Conservation (phyloP, 805 yeast species). For the Saturnispora hagleri region DNA sequence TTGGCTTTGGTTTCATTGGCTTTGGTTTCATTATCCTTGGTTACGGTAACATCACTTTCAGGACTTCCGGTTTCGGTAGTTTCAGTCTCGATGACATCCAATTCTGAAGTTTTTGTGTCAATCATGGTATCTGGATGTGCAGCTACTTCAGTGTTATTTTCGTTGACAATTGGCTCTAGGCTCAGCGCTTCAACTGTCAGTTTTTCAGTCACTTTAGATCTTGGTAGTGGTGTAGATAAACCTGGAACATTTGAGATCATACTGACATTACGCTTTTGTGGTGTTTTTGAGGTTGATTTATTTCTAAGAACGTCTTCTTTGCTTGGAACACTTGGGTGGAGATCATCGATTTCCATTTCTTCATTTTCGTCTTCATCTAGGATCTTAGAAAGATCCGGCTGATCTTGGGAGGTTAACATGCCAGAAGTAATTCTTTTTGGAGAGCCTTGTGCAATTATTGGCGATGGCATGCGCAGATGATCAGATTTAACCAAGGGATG, state of each 20-base stretch:
- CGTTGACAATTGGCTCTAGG: background rate
- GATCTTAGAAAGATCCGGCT: constrained; percentile 28
- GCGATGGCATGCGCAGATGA: constrained; percentile 22
- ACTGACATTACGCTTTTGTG: constrained; percentile 17
- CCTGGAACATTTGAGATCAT: constrained; percentile 7
- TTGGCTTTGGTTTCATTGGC: background rate
- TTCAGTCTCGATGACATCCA: background rate
- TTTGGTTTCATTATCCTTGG: background rate
- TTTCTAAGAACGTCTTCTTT: constrained; percentile 21
- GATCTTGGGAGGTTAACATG: constrained; percentile 23
- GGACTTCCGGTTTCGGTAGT: background rate
- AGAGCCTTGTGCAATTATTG: constrained; percentile 27
- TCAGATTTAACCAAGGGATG: constrained; percentile 19
- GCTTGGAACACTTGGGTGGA: constrained; percentile 25
- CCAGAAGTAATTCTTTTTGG: constrained; percentile 31
- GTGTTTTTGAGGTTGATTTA: constrained; percentile 21
- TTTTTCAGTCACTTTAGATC: background rate
- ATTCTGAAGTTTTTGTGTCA: background rate
- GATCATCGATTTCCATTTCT: constrained; percentile 11
- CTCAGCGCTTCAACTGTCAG: background rate
- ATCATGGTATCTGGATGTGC: background rate
- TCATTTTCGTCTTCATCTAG: constrained; percentile 15
- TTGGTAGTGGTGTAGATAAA: constrained; percentile 1
- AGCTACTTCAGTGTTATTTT: background rate
- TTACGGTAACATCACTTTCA: background rate